Conservation (phyloP, 129 eudicot species). For the Helianthus annuus region HanXRQr2.0-SUNRISE NC_035449.2:96158049-96158548, state of each 20-base stretch:
- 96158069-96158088: too few relatives aligned
- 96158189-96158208: conserved; percentile 90
- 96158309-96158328: too few relatives aligned
- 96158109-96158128: too few relatives aligned
- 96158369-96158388: conserved; percentile 66
- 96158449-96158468: conserved; percentile 86
- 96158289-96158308: conserved; percentile 81
- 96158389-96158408: conserved; percentile 69
- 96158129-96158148: too few relatives aligned
- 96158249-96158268: conserved; percentile 85
- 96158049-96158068: too few relatives aligned
- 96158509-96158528: conserved; percentile 54
- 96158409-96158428: conserved; percentile 51
- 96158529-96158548: conserved; percentile 24
- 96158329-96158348: too few relatives aligned
- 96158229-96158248: conserved; percentile 91
- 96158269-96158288: conserved; percentile 60
- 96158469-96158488: conserved; percentile 74
- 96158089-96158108: too few relatives aligned
- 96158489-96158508: conserved; percentile 69
- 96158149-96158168: too few relatives aligned
- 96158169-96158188: conserved; percentile 63
- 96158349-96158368: too few relatives aligned
- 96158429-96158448: conserved; percentile 86
- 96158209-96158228: conserved; percentile 78